Conservation (phyloP, 2,329 filamentous ascomycete species). For the Alternaria ventricosa region DNA sequence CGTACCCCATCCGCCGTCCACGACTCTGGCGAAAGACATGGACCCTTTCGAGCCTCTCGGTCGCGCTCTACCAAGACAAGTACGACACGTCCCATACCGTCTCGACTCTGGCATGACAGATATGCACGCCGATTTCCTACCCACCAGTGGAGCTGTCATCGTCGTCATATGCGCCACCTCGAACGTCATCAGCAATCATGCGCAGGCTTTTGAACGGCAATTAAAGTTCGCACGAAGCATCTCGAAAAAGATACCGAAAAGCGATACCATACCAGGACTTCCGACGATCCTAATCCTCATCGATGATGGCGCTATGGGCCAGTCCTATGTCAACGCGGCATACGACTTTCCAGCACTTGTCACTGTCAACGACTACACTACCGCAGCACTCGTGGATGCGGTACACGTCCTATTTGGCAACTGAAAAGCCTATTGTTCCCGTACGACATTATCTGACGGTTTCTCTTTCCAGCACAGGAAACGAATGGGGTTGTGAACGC, state of each 20-base stretch:
- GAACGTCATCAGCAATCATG: conserved; percentile 31
- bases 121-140: conserved; percentile 68
- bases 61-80: conserved; percentile 64
- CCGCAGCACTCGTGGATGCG: conserved; percentile 32
- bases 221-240: conserved; percentile 37
- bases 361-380: conserved; percentile 37
- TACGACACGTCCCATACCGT: conserved; percentile 76
- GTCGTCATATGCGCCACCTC: conserved; percentile 58
- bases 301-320: conserved; percentile 20
- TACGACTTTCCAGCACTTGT: conserved; percentile 37
- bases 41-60: conserved; percentile 79
- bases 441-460: neutral
- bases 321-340: conserved; percentile 28
- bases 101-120: conserved; percentile 68
- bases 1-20: conserved; percentile 55
- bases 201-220: conserved; percentile 39
- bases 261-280: conserved; percentile 20
- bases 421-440: neutral
- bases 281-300: conserved; percentile 39
- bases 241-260: conserved; percentile 20
- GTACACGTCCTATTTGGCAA: conserved; percentile 36
- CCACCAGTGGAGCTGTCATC: conserved; percentile 64
- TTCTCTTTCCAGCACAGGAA: fast-evolving
- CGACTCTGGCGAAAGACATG: conserved; percentile 49
- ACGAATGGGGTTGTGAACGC: no score